Percentiles rank a stretch among this genome's conserved stretches.
These are phyloP conservation scores for Suillus lakei DNA, from an alignment of 768 basidiomycete species.

Conservation along the genomic window DNA sequence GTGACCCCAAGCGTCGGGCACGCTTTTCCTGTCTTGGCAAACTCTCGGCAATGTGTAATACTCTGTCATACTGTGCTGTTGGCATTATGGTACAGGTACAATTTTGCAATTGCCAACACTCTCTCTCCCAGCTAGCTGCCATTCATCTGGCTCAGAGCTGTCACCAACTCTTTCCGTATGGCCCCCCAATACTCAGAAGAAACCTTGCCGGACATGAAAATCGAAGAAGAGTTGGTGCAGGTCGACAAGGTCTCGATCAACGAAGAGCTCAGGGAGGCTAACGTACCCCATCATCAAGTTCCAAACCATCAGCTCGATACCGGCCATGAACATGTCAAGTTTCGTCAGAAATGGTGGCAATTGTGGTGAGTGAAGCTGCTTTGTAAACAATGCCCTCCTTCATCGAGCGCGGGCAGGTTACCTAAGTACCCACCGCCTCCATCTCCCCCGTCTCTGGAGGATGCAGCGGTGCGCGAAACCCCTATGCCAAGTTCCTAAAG, in stretches of 20 bases:
- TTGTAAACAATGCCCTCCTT: no score
- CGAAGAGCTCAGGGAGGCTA: background rate
- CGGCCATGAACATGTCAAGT: slow-evolving; percentile 43
- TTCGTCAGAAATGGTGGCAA: slow-evolving; percentile 57
- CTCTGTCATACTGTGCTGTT: no score
- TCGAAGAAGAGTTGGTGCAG: background rate
- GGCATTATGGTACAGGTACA: no score
- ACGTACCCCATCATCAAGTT: background rate
- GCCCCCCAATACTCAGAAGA: background rate
- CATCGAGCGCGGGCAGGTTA: no score
- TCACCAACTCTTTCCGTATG: background rate
- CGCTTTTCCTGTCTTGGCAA: no score
- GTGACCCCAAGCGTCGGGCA: no score
- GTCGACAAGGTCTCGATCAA: background rate
- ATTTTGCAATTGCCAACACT: no score
- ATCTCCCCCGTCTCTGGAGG: slow-evolving; percentile 54
- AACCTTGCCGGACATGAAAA: background rate
- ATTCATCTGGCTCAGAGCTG: no score
- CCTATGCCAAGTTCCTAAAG: background rate
- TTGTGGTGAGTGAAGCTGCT: no score
- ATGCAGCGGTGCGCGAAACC: slow-evolving; percentile 47
- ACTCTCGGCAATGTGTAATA: no score
- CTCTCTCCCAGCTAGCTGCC: no score
- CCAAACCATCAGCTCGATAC: slow-evolving; percentile 41
- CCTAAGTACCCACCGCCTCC: no score